phyloP scores from a whole-genome alignment of 164 flowering plant species.

The Aristolochia californica region DNA sequence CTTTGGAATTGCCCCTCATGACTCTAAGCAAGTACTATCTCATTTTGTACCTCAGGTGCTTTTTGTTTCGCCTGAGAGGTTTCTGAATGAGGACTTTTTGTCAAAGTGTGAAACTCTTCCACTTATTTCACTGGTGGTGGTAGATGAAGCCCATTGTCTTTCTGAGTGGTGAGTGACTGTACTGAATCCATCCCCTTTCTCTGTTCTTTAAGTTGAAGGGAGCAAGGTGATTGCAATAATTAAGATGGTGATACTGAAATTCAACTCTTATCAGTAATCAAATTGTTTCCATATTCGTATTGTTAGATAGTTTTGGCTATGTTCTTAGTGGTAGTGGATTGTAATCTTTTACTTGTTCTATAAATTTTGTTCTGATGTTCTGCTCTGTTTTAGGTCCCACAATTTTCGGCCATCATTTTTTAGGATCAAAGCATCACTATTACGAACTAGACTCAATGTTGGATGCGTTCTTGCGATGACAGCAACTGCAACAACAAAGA shows the following conservation, averaged over 20 bases:
- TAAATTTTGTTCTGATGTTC: no score
- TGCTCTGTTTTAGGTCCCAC: conserved; percentile 64
- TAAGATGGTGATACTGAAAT: no score
- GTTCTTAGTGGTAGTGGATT: no score
- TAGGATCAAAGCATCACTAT: conserved; percentile 84
- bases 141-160: conserved; percentile 97
- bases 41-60: conserved; percentile 57
- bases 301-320: no score
- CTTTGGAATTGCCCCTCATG: no score
- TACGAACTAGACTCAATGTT: conserved; percentile 50
- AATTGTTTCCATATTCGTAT: no score
- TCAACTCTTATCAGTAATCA: no score
- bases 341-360: no score
- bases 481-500: conserved; percentile 81
- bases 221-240: neutral
- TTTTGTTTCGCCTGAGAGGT: conserved; percentile 94
- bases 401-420: conserved; percentile 93
- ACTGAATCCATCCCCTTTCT: neutral
- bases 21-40: no score
- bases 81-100: conserved; percentile 62
- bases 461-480: conserved; percentile 93
- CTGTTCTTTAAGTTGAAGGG: neutral
- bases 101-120: conserved; percentile 43
- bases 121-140: conserved; percentile 70
- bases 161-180: conserved; percentile 78